Evolutionary conservation across 805 yeast species (phyloP), one percentile per base, ranked within the genome.

Genomic region (Lachancea sp.): DNA sequence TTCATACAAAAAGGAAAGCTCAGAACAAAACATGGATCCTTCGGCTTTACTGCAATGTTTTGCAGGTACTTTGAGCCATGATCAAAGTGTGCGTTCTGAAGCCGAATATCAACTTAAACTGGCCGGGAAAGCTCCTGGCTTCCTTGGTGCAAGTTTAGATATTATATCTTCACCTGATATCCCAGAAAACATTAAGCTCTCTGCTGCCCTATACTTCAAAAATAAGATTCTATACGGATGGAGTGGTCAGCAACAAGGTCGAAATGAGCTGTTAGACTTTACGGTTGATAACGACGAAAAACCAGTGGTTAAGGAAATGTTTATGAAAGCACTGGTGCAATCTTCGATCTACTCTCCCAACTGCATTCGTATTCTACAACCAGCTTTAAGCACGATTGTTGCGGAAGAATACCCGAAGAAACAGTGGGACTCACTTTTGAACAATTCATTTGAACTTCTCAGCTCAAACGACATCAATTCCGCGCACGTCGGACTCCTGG

Each of bases 121-220:
- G 51, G 77, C 80, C 6, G 75, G 80, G 36, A 52, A 56, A 21
- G 60, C 71, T 3, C 77, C 83, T 1, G 95, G 95, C 4, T 89
- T 89, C 55, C 64, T 86, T 29, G 83, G 83, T 4, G 89, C 90
- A 1, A 84, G 95, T 60, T 65, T 90, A 34, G 90, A 85, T 55
- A 80, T 88, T 38, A 70, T 87, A 15, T 58, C 72, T 13, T 73
- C 76, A 16, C 63, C 63, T 5, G 75, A 71, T 13, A 77, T 72
- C 12, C 67, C 76, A 5, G 61, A 63, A 2, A 74, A 69, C 18
- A 70, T 83, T 36, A 74, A 79, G 50, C 66, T 77, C 36, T 84
- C 94, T 9, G 82, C 94, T 2, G 88, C 92, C 0, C 79, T 90
- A 4, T 86, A 77, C 60, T 76, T 87, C 60, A 90, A 90, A 59